Evolutionary conservation across 108 stramenopile genomes (phyloP), one percentile per base, ranked within the genome.

Genomic region (Conticribra weissflogii): DNA sequence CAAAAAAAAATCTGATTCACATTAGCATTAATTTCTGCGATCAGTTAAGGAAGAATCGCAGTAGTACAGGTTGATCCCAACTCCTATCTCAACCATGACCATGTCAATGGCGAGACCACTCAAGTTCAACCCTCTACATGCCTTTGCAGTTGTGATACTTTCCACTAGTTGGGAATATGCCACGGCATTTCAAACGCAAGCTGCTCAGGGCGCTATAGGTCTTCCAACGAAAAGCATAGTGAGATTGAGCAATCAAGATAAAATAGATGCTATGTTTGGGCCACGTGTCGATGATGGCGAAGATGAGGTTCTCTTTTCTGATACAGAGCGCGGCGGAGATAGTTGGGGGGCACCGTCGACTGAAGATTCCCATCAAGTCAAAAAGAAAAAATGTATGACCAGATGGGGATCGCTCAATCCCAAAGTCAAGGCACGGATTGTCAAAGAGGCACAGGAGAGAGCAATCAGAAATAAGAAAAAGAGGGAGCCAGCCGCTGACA

Each of bases 381-480:
- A 47, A 31, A 63, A 58, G 28, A 31, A 48, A 48, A 19, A 33
- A 8, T 53, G 7, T 22, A 55, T 47, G 15, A 62, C 64, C 16
- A 76, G 85, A 62, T 94, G 92, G 92, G 81, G 86, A 32, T 62
- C 75, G 36, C 66, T 94, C 19, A 87, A 87, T 48, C 89, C 92
- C 2, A 76, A 74, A 34, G 76, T 89, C 56, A 88, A 89, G 64
- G 62, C 78, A 52, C 78, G 84, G 9, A 79, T 94, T 28, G 66
- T 89, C 1, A 65, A 84, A 66, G 79, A 79, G 49, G 92, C 79
- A 27, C 92, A 90, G 44, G 77, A 81, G 27, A 82, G 83, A 22
- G 92, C 92, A 16, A 86, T 90, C 55, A 74, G 76, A 9, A 88
- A 89, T 60, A 93, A 90, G 60, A 85, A 85, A 59, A 90, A 86